A percentile compares a stretch with the other conserved stretches of the same genome.
phyloP scores from a whole-genome alignment of 2,329 filamentous ascomycete genomes.

The Emmonsiellopsis sp. region DNA sequence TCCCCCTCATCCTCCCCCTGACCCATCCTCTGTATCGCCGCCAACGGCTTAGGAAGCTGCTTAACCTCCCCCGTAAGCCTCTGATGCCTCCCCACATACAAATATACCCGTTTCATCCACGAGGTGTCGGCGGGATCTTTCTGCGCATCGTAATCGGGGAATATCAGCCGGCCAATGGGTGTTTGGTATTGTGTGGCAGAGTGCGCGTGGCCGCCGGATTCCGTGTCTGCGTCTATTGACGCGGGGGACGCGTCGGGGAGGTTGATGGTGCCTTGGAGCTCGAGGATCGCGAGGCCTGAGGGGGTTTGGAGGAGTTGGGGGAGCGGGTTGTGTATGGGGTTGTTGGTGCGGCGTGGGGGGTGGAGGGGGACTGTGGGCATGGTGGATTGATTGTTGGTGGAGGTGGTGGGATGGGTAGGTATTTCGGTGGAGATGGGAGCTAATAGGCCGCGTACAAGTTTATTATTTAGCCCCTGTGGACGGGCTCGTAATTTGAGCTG shows the following conservation, averaged over 20 bases:
- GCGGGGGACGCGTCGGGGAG: slow-evolving; percentile 43
- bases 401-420: not conserved
- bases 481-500: too few relatives aligned
- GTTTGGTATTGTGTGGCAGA: slow-evolving; percentile 30
- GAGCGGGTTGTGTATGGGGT: slow-evolving; percentile 47
- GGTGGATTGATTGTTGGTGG: not conserved
- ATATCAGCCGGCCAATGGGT: slow-evolving; percentile 63
- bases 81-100: slow-evolving; percentile 85
- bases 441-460: too few relatives aligned
- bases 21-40: slow-evolving; percentile 53
- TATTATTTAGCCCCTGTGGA: too few relatives aligned
- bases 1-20: slow-evolving; percentile 11
- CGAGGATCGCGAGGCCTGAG: slow-evolving; percentile 77
- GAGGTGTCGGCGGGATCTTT: slow-evolving; percentile 40
- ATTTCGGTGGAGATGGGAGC: too few relatives aligned
- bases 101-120: slow-evolving; percentile 85
- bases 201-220: slow-evolving; percentile 8
- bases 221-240: slow-evolving; percentile 13
- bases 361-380: slow-evolving; percentile 38
- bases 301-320: slow-evolving; percentile 82
- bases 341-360: slow-evolving; percentile 12
- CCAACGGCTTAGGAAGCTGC: slow-evolving; percentile 70
- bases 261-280: slow-evolving; percentile 88
- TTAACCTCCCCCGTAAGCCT: slow-evolving; percentile 83
- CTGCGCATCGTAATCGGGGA: slow-evolving; percentile 59